A percentile compares a stretch with the other conserved stretches of the same genome.
Conservation (phyloP, 257 asterid genomes). For the Solanum megistacrolobum region DNA sequence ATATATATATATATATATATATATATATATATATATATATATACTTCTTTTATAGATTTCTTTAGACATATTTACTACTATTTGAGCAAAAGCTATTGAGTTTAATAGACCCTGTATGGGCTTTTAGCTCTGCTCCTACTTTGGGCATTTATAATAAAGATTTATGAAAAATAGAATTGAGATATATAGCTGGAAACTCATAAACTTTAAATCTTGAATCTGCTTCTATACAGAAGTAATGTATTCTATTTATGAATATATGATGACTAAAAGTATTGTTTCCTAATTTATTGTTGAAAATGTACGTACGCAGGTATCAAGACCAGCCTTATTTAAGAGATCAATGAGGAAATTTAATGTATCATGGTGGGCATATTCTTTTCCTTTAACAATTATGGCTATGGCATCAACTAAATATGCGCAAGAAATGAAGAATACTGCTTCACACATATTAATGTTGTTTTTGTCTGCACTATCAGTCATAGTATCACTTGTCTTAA, state of each 20-base stretch:
- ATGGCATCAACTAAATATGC: slow-evolving; percentile 9
- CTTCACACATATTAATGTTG: slow-evolving; percentile 6
- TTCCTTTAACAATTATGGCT: slow-evolving; percentile 1
- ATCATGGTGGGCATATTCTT: slow-evolving; percentile 13
- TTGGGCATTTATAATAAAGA: background rate
- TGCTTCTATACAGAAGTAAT: fast-evolving
- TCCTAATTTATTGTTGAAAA: background rate
- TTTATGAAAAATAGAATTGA: too few relatives aligned
- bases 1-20: too few relatives aligned
- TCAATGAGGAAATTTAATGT: slow-evolving; percentile 6
- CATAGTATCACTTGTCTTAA: background rate
- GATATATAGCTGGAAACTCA: too few relatives aligned
- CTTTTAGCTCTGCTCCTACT: background rate
- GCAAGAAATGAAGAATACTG: background rate
- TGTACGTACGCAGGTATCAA: background rate
- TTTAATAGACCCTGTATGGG: fast-evolving
- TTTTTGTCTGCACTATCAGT: slow-evolving; percentile 2
- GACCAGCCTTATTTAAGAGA: slow-evolving; percentile 11
- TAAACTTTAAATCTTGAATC: background rate
- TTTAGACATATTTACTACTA: fast-evolving
- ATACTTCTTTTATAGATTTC: too few relatives aligned
- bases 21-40: too few relatives aligned
- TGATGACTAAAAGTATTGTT: background rate
- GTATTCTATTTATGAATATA: background rate
- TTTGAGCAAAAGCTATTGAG: too few relatives aligned